Evolutionary conservation across 768 basidiomycete species (phyloP), one percentile per base, ranked within the genome.

Genomic region (Pleurotus sapidus): DNA sequence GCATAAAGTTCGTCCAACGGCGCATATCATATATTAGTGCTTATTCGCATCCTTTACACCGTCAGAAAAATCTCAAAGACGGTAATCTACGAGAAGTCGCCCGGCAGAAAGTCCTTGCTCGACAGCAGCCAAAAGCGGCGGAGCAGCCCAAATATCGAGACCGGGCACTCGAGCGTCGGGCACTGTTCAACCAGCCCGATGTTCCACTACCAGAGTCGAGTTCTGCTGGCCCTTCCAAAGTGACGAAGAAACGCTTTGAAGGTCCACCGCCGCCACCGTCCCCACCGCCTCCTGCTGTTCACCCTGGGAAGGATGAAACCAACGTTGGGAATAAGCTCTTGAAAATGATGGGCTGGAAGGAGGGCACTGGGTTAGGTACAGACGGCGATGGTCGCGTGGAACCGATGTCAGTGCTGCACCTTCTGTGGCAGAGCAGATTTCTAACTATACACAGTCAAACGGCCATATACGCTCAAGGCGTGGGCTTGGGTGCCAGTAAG

Each of bases 271-370:
- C 84, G 0, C 74, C 81, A 0, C 82, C 87, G 2, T 75, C 88
- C 2, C 84, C 88, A 0, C 84, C 88, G 1, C 84, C 84, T 7
- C 79, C 83, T 4, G 77, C 84, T 2, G 64, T 87, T 3, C 84
- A 88, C 63, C 91, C 87, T 4, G 91, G 84, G 4, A 76, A 91
- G 67, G 95, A 98, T 64, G 84, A 87, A 49, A 86, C 65, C 42
- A 98, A 98, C 63, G 83, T 93, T 9, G 97, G 97, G 5, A 95
- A 95, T 67, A 95, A 93, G 66, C 69, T 99, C 57, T 70, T 98
- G 60, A 93, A 93, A 70, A 95, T 96, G 84, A 98, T 98, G 95
- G 97, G 96, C 0, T 98, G 95, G 95, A 91, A 81, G 60, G 89
- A 90, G 64, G 95, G 95, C 5, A 86, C 82, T 14, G 95, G 96